A percentile compares a stretch with the other conserved stretches of the same genome.
phyloP scores from a whole-genome alignment of 108 stramenopile species.

The Nitzschia inconspicua region DNA sequence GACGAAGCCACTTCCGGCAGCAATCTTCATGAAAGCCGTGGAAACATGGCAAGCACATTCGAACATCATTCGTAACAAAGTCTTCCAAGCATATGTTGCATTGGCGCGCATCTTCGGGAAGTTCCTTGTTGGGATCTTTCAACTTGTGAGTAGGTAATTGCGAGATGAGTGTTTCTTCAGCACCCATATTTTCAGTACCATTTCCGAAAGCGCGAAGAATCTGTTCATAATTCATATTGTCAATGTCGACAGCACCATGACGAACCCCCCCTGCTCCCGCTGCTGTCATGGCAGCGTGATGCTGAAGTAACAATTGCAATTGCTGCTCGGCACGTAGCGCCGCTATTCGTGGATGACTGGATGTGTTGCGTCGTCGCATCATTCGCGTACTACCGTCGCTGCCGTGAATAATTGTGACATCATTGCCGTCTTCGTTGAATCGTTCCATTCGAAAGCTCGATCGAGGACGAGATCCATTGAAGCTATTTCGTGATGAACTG shows the following conservation, averaged over 20 bases:
- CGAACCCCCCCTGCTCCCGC: not conserved
- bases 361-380: not conserved
- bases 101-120: conserved; percentile 52
- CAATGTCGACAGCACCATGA: conserved; percentile 11
- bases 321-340: not conserved
- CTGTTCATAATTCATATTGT: conserved; percentile 59
- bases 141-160: conserved; percentile 35
- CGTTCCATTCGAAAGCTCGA: conserved; percentile 12
- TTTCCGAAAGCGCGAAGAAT: conserved; percentile 59
- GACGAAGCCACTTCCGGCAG: conserved; percentile 77
- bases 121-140: conserved; percentile 13
- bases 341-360: not conserved
- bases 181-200: conserved; percentile 64
- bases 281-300: not conserved
- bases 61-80: conserved; percentile 63
- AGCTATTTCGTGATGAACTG: not conserved
- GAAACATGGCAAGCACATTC: conserved; percentile 74
- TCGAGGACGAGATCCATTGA: not conserved
- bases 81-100: conserved; percentile 88
- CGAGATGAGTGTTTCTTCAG: conserved; percentile 36
- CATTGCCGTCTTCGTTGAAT: not conserved
- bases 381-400: conserved; percentile 9
- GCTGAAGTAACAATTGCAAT: not conserved
- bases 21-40: conserved; percentile 87
- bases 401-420: conserved; percentile 7